These are phyloP conservation scores for Metschnikowia vanudenii DNA, from an alignment of 805 yeast genomes.

Conservation along the genomic window DNA sequence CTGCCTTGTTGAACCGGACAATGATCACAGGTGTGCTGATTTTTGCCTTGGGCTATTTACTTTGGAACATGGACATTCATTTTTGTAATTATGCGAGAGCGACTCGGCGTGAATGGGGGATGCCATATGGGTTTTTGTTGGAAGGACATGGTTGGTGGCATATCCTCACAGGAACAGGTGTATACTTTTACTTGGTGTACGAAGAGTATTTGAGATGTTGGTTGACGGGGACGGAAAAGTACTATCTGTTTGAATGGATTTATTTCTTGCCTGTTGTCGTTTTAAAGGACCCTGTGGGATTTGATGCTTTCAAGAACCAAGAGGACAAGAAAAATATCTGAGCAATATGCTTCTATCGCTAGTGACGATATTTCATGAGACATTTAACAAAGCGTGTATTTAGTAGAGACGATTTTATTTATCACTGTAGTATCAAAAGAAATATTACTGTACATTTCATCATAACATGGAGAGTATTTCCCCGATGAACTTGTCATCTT, in stretches of 20 bases:
- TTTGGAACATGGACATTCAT: slow-evolving; percentile 90
- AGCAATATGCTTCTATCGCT: not conserved
- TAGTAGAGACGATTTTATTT: not conserved
- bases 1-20: slow-evolving; percentile 50
- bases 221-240: slow-evolving; percentile 54
- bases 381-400: not conserved
- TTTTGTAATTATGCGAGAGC: slow-evolving; percentile 60
- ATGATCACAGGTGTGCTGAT: slow-evolving; percentile 58
- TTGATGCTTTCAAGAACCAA: slow-evolving; percentile 8
- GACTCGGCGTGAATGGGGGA: slow-evolving; percentile 63
- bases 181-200: slow-evolving; percentile 79
- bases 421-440: no score
- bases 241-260: slow-evolving; percentile 58
- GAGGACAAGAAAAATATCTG: slow-evolving; percentile 7
- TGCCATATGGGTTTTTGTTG: slow-evolving; percentile 80
- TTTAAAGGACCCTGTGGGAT: slow-evolving; percentile 16
- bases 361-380: not conserved
- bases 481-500: slow-evolving; percentile 41
- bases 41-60: slow-evolving; percentile 71
- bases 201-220: slow-evolving; percentile 72
- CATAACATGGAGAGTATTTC: slow-evolving; percentile 44
- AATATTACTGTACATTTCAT: not conserved
- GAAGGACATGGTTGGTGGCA: slow-evolving; percentile 99
- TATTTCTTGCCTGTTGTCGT: slow-evolving; percentile 33
- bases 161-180: slow-evolving; percentile 79